Evolutionary conservation across 352 stramenopile genomes (phyloP).

Genomic region (Thraustochytrium sp.): DNA sequence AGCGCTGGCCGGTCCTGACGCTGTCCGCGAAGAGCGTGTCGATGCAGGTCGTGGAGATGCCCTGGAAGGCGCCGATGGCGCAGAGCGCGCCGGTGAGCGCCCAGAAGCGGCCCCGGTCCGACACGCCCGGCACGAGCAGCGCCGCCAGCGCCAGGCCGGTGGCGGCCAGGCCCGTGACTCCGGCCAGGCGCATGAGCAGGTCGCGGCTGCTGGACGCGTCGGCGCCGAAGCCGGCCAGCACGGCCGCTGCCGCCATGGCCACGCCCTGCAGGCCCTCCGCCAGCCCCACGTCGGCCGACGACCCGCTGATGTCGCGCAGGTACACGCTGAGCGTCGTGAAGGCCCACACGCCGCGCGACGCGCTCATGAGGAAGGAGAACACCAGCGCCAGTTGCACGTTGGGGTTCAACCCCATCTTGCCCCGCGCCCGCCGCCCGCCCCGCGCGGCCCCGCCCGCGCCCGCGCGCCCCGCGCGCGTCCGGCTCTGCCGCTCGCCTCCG

Average conservation of each 20-base stretch:
- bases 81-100: slow-evolving; percentile 63
- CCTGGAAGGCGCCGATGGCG: slow-evolving; percentile 64
- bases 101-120: slow-evolving; percentile 40
- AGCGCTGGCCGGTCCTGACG: slow-evolving; percentile 60
- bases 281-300: slow-evolving; percentile 19
- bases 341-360: slow-evolving; percentile 54
- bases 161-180: background rate
- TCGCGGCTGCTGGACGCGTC: background rate
- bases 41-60: slow-evolving; percentile 63
- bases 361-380: slow-evolving; percentile 48
- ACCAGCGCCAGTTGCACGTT: slow-evolving; percentile 56
- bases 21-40: slow-evolving; percentile 73
- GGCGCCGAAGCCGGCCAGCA: slow-evolving; percentile 7
- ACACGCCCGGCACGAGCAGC: background rate
- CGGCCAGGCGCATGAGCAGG: background rate
- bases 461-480: no score
- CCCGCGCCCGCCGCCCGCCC: background rate
- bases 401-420: background rate
- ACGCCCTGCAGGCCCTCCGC: slow-evolving; percentile 44
- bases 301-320: slow-evolving; percentile 7
- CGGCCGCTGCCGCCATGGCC: background rate
- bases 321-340: slow-evolving; percentile 55
- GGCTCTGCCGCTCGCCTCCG: no score
- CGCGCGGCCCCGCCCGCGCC: no score
- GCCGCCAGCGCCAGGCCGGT: background rate